Evolutionary conservation across 2,329 filamentous ascomycete genomes (phyloP), one percentile per base, ranked within the genome.

Genomic region (Sclerotinia nivalis): DNA sequence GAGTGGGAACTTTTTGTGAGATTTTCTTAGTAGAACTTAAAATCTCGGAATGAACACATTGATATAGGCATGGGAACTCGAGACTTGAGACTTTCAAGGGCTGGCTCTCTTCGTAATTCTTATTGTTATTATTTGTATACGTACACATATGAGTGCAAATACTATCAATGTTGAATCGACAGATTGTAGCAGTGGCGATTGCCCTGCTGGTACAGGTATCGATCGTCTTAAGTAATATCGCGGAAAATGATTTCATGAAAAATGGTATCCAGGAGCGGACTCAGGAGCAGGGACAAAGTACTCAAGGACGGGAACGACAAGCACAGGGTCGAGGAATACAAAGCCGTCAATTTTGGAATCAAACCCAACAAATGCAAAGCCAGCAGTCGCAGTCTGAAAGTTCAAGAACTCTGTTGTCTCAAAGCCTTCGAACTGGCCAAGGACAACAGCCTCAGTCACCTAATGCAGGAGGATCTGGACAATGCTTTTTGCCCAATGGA

Each of bases 401-500:
- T 13, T 61, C 18, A 43, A 40, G 18, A 25, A 20, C 25, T 59
- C 54, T 7, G 18, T 15, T 22, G 13, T 34, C 37, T 25, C 49
- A 52, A 55, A 40, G 31, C n/a, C 34, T 25, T 34, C 50, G 25
- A 34, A 66, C 34, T 45, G 55, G 20, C 4, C 66, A 50, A 60
- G 15, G 15, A 25, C 43, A 59, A 22, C 43, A 45, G 18, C 8
- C 28, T 25, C 59, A 34, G 43, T 62, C 13, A 34, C 9, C 43
- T 37, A 40, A 66, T 50, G 31, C 31, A 13, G 54, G 2, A 40
- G 43, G 10, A 22, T n/a, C 28, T 22, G 55, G 45, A 6, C 55
- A 58, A 58, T 74, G 72, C 54, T 73, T 72, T 58, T 31, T 67
- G 31, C 60, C 71, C 4, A 65, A 73, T 59, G 68, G 70, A 31